Base-by-base conservation (phyloP, 768 basidiomycete species). In the Boletus rufocinnamomeus region DNA sequence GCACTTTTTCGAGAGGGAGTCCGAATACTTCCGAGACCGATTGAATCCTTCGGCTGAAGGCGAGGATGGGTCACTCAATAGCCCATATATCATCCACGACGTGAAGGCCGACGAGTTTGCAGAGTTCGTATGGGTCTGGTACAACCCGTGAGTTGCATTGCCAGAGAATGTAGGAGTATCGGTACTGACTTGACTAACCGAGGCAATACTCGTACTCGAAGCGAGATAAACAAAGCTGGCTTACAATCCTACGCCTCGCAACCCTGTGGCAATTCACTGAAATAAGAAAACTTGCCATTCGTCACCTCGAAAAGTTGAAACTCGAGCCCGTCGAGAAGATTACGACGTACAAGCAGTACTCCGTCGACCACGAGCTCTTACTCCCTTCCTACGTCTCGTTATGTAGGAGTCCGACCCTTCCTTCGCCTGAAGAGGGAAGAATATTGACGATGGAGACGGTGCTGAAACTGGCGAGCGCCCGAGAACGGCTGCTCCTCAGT, bases 191-290 rank as follows among this genome's bases (percentile, higher is more conserved):
- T 7, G 35, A 30, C 21, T 13, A 27, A 32, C 32, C 23, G 1
- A 89, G 87, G 0, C 75, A 70, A 46, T 87, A 85, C 63, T 82
- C 84, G 0, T 69, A 83, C 1, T 86, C 87, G 50, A 75, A 80
- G 9, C 82, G 83, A 1, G 64, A 69, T 0, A 71, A 80, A 0
- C 73, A 77, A 0, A 80, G 81, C 10, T 91, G 89, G 89, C 69
- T 72, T 0, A 72, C 70, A 0, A 82, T 91, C 45, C 69, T 90
- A 0, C 68, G 64, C 2, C 81, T 89, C 1, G 76, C 87, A 0
- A 73, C 81, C 19, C 65, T 73, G 4, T 91, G 86, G 87, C 41
- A 62, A 0, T 89, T 89, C 58, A 61, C 60, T 0, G 79, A 83
- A 45, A 79, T 87, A 8, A 79, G 74, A 38, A 64, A 58, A 49